Evolutionary conservation across 2,329 filamentous ascomycete genomes (phyloP).

Genomic region (Trichoderma endophyticum): DNA sequence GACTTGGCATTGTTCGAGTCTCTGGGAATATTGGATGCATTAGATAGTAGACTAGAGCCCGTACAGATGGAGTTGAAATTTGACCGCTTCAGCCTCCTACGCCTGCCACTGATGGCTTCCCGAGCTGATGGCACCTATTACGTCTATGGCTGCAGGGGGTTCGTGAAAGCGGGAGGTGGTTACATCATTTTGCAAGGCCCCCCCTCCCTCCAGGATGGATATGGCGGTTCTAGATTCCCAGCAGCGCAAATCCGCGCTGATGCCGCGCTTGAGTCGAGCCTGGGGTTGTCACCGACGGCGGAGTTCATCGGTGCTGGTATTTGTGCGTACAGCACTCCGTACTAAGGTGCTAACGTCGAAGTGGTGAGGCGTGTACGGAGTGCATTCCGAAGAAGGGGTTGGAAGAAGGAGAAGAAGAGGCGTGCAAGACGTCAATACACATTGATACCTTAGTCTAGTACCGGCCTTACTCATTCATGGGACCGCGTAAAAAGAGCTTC

Average conservation of each 20-base stretch:
- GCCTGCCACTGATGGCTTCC: slow-evolving; percentile 6
- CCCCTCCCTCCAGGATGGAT: not conserved
- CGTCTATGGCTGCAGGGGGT: slow-evolving; percentile 19
- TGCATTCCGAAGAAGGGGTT: not conserved
- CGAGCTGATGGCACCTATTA: slow-evolving; percentile 19
- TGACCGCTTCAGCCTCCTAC: slow-evolving; percentile 6
- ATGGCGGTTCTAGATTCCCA: slow-evolving; percentile 12
- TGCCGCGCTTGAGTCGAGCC: not conserved
- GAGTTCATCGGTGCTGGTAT: not conserved
- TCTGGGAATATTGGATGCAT: not conserved
- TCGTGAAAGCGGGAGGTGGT: slow-evolving; percentile 9
- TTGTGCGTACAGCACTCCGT: not conserved
- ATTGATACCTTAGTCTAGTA: no score
- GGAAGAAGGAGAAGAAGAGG: not conserved
- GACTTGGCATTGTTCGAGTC: not conserved
- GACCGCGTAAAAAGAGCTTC: not conserved
- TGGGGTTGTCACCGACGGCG: not conserved
- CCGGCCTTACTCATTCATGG: not conserved
- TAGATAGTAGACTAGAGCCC: not conserved
- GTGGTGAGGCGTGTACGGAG: not conserved
- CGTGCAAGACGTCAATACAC: not conserved
- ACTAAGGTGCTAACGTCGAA: not conserved
- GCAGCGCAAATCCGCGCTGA: slow-evolving; percentile 4
- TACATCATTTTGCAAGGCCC: slow-evolving; percentile 16
- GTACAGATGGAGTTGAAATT: not conserved